phyloP scores from a whole-genome alignment of 2,329 filamentous ascomycete species.

The Didymella glomerata region DNA sequence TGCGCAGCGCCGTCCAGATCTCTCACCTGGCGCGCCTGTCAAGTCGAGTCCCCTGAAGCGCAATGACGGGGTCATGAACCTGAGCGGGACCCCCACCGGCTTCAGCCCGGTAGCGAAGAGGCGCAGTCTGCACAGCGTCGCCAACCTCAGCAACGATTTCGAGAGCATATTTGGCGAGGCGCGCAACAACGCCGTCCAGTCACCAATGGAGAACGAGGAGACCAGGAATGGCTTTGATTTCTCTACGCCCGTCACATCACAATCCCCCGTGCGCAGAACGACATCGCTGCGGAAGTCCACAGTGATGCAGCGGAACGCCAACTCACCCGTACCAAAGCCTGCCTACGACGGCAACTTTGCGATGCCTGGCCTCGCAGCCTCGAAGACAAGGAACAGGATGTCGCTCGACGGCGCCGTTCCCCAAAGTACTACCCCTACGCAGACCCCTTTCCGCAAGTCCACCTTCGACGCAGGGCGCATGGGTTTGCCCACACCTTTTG shows the following conservation, averaged over 20 bases:
- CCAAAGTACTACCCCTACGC: slow-evolving; percentile 70
- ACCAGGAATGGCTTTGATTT: slow-evolving; percentile 45
- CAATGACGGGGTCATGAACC: slow-evolving; percentile 86
- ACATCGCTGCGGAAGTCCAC: slow-evolving; percentile 87
- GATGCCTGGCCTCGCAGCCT: slow-evolving; percentile 61
- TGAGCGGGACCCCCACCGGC: slow-evolving; percentile 74
- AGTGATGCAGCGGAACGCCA: slow-evolving; percentile 77
- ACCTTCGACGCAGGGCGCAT: slow-evolving; percentile 43
- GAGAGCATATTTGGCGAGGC: slow-evolving; percentile 76
- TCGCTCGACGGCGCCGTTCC: slow-evolving; percentile 82
- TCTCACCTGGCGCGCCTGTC: slow-evolving; percentile 53
- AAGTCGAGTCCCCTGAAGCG: slow-evolving; percentile 88
- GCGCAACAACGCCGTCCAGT: slow-evolving; percentile 21
- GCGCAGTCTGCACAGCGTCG: slow-evolving; percentile 81
- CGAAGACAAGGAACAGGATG: slow-evolving; percentile 72
- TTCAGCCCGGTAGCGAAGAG: slow-evolving; percentile 91
- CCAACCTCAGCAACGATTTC: slow-evolving; percentile 68
- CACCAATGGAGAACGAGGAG: slow-evolving; percentile 35
- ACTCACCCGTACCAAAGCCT: slow-evolving; percentile 50
- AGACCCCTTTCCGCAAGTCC: slow-evolving; percentile 61
- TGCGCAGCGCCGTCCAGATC: slow-evolving; percentile 38
- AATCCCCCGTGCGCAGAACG: slow-evolving; percentile 56
- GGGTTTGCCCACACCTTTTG: slow-evolving; percentile 33
- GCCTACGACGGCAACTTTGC: slow-evolving; percentile 59
- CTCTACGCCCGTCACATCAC: slow-evolving; percentile 45